Base-by-base conservation (phyloP, 352 stramenopile genomes). In the Aphanomyces invadans region DNA sequence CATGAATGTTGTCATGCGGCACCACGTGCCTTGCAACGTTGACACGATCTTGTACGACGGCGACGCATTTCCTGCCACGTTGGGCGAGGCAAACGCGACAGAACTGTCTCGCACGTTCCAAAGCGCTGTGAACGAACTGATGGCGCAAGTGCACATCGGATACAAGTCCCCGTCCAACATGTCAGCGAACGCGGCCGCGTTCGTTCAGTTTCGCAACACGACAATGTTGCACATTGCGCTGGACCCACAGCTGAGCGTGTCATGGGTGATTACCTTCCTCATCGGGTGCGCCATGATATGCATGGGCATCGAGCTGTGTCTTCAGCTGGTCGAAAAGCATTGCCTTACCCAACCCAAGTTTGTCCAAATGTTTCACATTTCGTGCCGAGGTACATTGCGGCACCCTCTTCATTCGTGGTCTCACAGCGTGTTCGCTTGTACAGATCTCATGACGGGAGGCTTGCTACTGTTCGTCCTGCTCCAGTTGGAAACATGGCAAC, bases 351-450 rank as follows among this genome's bases (percentile, higher is more conserved):
- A 48, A n/a, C 15, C 39, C 39, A 48, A 48, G 39, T 48, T 48
- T 48, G 39, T 48, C 21, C 39, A 48, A 48, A 48, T 48, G 39
- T 48, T 48, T 48, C 39, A 48, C 39, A 48, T 48, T 48, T 48
- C 39, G n/a, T 48, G 39, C 39, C 39, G 39, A 48, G 39, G 39
- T 48, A 48, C 1, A n/a, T n/a, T n/a, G n/a, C n/a, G n/a, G n/a
- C n/a, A n/a, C n/a, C 39, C 17, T 48, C 1, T 48, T 48, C n/a
- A n/a, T 48, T 48, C 1, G 15, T n/a, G 17, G 17, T n/a, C 39
- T n/a, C 39, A 15, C 39, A n/a, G 17, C 39, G 17, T 48, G n/a
- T 48, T n/a, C 15, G 15, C 39, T n/a, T 48, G 39, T n/a, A 15
- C 21, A 48, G 39, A 48, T 48, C 39, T 48, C 39, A 48, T 48